Evolutionary conservation across 2,329 filamentous ascomycete genomes (phyloP).

Genomic region (Neodidymelliopsis sp.): DNA sequence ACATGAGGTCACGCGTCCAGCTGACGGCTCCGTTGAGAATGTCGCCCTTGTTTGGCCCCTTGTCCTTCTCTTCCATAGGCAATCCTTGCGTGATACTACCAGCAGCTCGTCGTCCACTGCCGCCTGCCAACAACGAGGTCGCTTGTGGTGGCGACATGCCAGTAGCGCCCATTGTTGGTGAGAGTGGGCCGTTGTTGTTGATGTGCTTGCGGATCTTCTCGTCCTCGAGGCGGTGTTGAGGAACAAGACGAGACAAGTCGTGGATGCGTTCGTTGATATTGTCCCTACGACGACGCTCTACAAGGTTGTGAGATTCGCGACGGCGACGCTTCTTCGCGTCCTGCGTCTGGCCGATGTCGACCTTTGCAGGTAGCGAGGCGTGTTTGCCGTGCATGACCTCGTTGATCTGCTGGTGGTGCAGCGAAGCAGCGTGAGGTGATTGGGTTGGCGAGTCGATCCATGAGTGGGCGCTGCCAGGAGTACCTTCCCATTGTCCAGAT

Average conservation of each 20-base stretch:
- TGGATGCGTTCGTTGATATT: constrained; percentile 99
- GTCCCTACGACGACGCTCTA: constrained; percentile 91
- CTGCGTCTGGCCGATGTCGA: constrained; percentile 74
- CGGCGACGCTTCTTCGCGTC: constrained; percentile 93
- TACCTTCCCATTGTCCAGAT: constrained; percentile 90
- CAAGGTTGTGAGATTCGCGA: constrained; percentile 93
- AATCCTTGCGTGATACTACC: constrained; percentile 91
- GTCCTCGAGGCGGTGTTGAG: constrained; percentile 89
- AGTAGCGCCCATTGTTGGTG: constrained; percentile 77
- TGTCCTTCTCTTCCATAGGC: constrained; percentile 96
- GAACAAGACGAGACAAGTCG: constrained; percentile 91
- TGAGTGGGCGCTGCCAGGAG: constrained; percentile 81
- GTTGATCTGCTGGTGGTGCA: constrained; percentile 79
- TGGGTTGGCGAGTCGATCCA: constrained; percentile 89
- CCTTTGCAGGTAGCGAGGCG: constrained; percentile 88
- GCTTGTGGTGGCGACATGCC: constrained; percentile 75
- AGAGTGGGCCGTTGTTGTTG: constrained; percentile 88
- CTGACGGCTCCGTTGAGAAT: constrained; percentile 96
- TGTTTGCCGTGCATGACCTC: constrained; percentile 89
- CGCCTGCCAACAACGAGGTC: constrained; percentile 86
- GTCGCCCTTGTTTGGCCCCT: constrained; percentile 97
- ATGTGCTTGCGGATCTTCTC: constrained; percentile 97
- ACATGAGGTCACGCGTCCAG: constrained; percentile 98
- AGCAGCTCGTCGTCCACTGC: constrained; percentile 80
- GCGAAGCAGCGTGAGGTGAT: constrained; percentile 74